Conservation (phyloP, 1,139 yeast species). For the Pichiaceae sp. region DNA sequence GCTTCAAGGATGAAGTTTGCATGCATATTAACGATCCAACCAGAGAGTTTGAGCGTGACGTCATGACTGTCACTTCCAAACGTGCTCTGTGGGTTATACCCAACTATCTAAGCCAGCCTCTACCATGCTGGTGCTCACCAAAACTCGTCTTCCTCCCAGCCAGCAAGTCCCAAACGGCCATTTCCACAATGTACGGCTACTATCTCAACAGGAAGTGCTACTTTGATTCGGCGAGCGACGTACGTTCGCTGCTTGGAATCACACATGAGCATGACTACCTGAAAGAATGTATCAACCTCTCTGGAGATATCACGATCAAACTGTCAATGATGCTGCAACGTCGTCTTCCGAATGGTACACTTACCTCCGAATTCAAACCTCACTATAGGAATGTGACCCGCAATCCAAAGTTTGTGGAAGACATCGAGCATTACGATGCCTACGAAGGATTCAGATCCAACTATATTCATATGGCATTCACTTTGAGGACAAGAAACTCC, state of each 20-base stretch:
- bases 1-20: constrained; percentile 62
- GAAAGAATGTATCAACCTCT: constrained; percentile 46
- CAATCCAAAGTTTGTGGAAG: constrained; percentile 53
- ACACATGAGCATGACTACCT: constrained; percentile 26
- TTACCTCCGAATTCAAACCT: constrained; percentile 51
- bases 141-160: constrained; percentile 21
- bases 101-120: constrained; percentile 49
- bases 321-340: constrained; percentile 57
- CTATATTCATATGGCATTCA: constrained; percentile 68
- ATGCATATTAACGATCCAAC: constrained; percentile 49
- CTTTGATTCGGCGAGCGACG: constrained; percentile 5
- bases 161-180: constrained; percentile 5
- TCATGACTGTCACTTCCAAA: constrained; percentile 58
- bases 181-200: constrained; percentile 16
- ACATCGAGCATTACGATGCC: constrained; percentile 53
- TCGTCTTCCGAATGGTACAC: constrained; percentile 24
- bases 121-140: constrained; percentile 54
- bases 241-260: constrained; percentile 3
- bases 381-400: constrained; percentile 62
- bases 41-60: constrained; percentile 30
- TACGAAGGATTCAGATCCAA: constrained; percentile 73
- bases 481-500: constrained; percentile 17
- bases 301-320: constrained; percentile 53
- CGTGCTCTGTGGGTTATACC: constrained; percentile 66
- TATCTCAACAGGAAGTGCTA: constrained; percentile 12